phyloP scores from a whole-genome alignment of 1,284 basidiomycete species.

The Paramarasmius palmivorus region DNA sequence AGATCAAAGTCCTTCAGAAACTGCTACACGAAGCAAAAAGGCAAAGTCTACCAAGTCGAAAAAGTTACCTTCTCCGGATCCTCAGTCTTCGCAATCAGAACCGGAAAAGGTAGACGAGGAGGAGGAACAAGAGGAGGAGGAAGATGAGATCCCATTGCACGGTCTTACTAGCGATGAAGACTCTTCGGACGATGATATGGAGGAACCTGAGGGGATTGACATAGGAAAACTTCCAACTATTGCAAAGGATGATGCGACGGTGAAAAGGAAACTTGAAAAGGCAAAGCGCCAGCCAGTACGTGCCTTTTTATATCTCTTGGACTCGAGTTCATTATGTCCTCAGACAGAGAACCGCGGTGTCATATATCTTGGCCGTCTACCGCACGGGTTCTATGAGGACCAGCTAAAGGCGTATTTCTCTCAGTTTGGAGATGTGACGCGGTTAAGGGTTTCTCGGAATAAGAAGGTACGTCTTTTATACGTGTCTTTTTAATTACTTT shows the following conservation, averaged over 20 bases:
- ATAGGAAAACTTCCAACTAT: slow-evolving; percentile 75
- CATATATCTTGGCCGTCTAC: slow-evolving; percentile 87
- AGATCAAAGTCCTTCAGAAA: not conserved
- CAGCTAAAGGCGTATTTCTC: slow-evolving; percentile 92
- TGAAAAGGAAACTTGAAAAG: slow-evolving; percentile 80
- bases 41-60: not conserved
- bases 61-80: slow-evolving; percentile 7
- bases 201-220: slow-evolving; percentile 58
- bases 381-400: slow-evolving; percentile 97
- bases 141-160: slow-evolving; percentile 51
- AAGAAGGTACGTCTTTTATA: slow-evolving; percentile 66
- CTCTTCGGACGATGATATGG: slow-evolving; percentile 76
- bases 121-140: slow-evolving; percentile 28
- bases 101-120: too few species aligned
- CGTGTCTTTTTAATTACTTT: not conserved
- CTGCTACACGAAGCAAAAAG: slow-evolving; percentile 6
- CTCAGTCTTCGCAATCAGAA: slow-evolving; percentile 8
- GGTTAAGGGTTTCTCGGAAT: slow-evolving; percentile 90
- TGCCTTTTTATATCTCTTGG: slow-evolving; percentile 9
- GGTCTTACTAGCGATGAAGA: slow-evolving; percentile 82
- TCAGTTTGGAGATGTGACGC: slow-evolving; percentile 92
- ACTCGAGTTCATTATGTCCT: slow-evolving; percentile 7
- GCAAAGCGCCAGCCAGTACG: slow-evolving; percentile 79
- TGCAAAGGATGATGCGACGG: slow-evolving; percentile 81
- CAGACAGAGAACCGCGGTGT: slow-evolving; percentile 82